Evolutionary conservation across 805 yeast species (phyloP).

Genomic region (Yamadazyma laniorum): DNA sequence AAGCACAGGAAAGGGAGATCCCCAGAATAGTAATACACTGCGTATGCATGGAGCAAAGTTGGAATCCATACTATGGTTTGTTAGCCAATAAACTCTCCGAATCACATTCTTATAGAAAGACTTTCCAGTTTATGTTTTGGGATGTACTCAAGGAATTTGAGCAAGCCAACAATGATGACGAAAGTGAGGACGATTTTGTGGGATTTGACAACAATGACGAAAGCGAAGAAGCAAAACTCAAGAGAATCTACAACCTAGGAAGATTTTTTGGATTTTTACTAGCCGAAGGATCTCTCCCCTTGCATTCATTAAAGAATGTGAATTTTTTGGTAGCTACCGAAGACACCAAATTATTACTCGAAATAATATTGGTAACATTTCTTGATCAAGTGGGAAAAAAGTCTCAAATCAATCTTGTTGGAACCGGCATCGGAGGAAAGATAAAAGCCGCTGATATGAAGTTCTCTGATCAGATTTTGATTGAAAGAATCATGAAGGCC

Average conservation of each 20-base stretch:
- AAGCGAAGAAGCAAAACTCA: conserved; percentile 56
- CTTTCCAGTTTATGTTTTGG: conserved; percentile 90
- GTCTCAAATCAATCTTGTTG: conserved; percentile 49
- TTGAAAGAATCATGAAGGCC: conserved; percentile 53
- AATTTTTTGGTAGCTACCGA: conserved; percentile 68
- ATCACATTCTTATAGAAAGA: conserved; percentile 69
- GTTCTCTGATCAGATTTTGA: conserved; percentile 48
- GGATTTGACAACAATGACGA: conserved; percentile 35
- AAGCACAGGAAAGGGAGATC: conserved; percentile 80
- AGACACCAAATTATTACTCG: conserved; percentile 68
- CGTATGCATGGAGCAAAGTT: conserved; percentile 73
- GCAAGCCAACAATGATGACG: conserved; percentile 35
- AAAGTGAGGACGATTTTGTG: conserved; percentile 40
- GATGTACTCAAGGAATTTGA: conserved; percentile 75
- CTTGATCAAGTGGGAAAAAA: conserved; percentile 63
- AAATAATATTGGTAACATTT: conserved; percentile 66
- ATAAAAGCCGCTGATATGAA: conserved; percentile 29
- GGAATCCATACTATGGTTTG: conserved; percentile 86
- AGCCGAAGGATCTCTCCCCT: conserved; percentile 68
- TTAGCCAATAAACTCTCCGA: conserved; percentile 77
- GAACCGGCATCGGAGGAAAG: conserved; percentile 38
- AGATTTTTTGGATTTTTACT: conserved; percentile 76
- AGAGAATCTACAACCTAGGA: conserved; percentile 68
- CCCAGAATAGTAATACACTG: conserved; percentile 86
- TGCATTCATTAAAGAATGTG: conserved; percentile 70